phyloP scores from a whole-genome alignment of 345 rosid genomes.

The Xanthoceras sorbifolium region DNA sequence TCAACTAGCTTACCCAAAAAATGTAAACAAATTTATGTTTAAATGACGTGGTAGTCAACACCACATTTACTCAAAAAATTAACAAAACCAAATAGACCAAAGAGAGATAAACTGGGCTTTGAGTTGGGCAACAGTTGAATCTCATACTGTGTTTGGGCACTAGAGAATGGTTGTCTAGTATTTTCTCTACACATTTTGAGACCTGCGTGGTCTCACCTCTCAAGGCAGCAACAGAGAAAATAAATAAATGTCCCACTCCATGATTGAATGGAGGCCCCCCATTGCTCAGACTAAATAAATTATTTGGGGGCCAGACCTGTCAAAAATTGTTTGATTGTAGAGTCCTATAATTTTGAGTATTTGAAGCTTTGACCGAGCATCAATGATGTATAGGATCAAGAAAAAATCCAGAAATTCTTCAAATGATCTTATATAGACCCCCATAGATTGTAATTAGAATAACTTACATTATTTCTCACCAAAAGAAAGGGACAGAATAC shows the following conservation, averaged over 20 bases:
- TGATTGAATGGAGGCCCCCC: slow-evolving; percentile 4
- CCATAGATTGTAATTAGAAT: not conserved
- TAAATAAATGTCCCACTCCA: not conserved
- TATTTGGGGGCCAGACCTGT: not conserved
- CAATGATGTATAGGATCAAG: not conserved
- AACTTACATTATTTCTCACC: not conserved
- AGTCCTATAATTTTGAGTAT: too few species aligned
- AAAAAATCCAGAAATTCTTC: not conserved
- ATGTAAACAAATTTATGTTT: too few species aligned
- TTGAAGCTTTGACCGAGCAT: too few species aligned
- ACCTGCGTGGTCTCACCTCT: too few species aligned
- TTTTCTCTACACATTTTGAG: too few species aligned
- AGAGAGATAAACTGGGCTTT: too few species aligned
- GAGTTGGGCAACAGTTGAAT: too few species aligned
- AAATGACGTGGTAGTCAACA: too few species aligned
- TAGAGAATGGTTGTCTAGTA: not conserved
- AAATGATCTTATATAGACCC: not conserved
- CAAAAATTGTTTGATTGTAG: not conserved
- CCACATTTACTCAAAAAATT: too few species aligned
- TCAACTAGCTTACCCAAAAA: too few species aligned
- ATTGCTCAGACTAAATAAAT: not conserved
- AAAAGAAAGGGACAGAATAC: not conserved
- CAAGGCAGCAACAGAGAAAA: not conserved
- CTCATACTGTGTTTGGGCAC: too few species aligned
- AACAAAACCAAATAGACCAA: too few species aligned